These are phyloP conservation scores for Bidens hawaiensis DNA, from an alignment of 140 eudicot genomes.

Conservation along the genomic window DNA sequence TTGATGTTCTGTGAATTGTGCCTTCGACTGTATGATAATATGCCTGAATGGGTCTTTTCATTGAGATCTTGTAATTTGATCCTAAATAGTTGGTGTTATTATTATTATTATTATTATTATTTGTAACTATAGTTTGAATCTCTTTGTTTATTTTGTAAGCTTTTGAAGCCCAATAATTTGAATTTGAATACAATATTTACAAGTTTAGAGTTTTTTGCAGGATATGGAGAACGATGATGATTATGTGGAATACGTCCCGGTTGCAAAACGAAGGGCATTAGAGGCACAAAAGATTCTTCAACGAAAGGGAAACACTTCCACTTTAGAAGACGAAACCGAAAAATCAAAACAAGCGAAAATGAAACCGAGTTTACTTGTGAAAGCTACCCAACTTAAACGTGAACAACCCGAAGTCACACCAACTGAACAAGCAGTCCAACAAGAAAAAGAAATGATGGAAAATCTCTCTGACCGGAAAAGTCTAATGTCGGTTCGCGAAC, in stretches of 20 bases:
- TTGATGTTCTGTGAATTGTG: background rate
- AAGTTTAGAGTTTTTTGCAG: slow-evolving; percentile 5
- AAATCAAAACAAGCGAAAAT: slow-evolving; percentile 48
- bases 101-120: too few species aligned
- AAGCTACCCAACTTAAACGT: slow-evolving; percentile 82
- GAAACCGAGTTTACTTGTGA: slow-evolving; percentile 73
- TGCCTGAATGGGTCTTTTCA: background rate
- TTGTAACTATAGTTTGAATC: background rate
- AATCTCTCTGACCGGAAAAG: slow-evolving; percentile 66
- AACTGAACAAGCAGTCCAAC: slow-evolving; percentile 65
- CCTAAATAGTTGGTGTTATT: background rate
- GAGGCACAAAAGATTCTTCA: slow-evolving; percentile 78
- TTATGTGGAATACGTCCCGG: slow-evolving; percentile 74
- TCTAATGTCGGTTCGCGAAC: slow-evolving; percentile 76
- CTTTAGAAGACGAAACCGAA: slow-evolving; percentile 54
- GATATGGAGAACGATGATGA: slow-evolving; percentile 67
- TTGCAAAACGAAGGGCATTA: slow-evolving; percentile 73
- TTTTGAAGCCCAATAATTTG: background rate
- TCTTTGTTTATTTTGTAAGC: slow-evolving; percentile 8
- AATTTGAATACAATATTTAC: slow-evolving; percentile 1
- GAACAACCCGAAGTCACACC: slow-evolving; percentile 78
- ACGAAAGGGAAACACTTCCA: slow-evolving; percentile 58
- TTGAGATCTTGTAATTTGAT: background rate
- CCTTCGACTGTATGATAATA: slow-evolving; percentile 6
- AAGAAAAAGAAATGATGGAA: slow-evolving; percentile 92